Evolutionary conservation across 805 yeast species (phyloP), one percentile per base, ranked within the genome.

Genomic region (Candida oleophila): DNA sequence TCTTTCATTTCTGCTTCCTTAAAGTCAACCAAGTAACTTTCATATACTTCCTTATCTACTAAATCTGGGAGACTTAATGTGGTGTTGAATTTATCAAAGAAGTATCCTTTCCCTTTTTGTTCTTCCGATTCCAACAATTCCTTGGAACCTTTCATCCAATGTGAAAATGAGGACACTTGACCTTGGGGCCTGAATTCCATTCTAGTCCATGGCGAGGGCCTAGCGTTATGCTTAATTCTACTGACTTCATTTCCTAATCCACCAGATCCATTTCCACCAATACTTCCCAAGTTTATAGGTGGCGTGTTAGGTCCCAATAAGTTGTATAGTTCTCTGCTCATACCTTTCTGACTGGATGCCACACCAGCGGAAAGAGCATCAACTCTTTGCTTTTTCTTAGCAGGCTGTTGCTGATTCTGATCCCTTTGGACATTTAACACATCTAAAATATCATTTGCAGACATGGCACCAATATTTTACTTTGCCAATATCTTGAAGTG

Each of bases 241-340:
- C 81, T 76, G 28, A 12, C 19, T 14, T 12, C n/a, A 3, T 9
- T 19, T 20, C 39, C 39, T 12, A 20, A n/a, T 16, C 22, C 44
- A 63, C 68, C 22, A 60, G 69, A n/a, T 68, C 65, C 44, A 71
- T 72, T 43, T 74, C 73, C n/a, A 15, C 39, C 22, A 16, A 41
- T 8, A 30, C 43, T 22, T 5, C 19, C 28, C n/a, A 73, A 46
- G 47, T 52, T 64, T n/a, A 71, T 80, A 0, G 98, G 91, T 1
- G 99, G 97, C 1, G 96, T 82, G 63, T 89, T 89, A 35, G 94
- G 91, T 3, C 99, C 99, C 36, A 94, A 71, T 44, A 95, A 74
- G 53, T 86, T 87, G 65, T 86, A 91, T 45, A 94, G 71, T 62
- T 94, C 99, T 55, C 98, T 78, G 51, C 88, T 91, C 81, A 92